Conservation (phyloP, 306 rosid genomes). For the Lablab purpureus region DNA sequence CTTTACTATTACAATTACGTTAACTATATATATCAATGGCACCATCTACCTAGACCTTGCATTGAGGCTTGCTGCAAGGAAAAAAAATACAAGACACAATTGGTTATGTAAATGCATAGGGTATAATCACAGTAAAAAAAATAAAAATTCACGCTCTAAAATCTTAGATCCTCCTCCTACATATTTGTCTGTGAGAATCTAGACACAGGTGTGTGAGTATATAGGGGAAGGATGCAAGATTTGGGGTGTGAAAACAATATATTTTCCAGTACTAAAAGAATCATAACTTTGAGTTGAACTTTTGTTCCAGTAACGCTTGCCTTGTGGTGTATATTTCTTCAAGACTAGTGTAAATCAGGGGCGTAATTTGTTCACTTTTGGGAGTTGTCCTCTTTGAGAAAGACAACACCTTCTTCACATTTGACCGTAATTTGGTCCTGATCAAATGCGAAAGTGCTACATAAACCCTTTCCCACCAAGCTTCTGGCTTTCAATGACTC, state of each 20-base stretch:
- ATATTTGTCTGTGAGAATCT: neutral
- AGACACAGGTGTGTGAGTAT: neutral
- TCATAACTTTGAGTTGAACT: neutral
- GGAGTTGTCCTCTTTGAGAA: conserved; percentile 34
- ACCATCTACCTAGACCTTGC: conserved; percentile 12
- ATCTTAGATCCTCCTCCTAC: conserved; percentile 5
- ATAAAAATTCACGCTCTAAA: neutral
- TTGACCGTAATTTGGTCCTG: conserved; percentile 35
- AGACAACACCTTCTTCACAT: conserved; percentile 42
- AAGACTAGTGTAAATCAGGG: neutral
- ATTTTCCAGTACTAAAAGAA: neutral
- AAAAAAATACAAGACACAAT: conserved; percentile 1
- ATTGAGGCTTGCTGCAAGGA: conserved; percentile 7
- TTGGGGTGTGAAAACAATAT: conserved; percentile 5
- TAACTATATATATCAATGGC: neutral
- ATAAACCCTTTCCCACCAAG: conserved; percentile 53
- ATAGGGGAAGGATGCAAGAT: conserved; percentile 6
- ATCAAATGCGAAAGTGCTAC: conserved; percentile 23
- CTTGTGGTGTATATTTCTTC: neutral
- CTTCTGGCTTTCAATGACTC: conserved; percentile 57
- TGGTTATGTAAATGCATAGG: neutral
- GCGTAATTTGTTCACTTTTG: neutral
- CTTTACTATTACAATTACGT: conserved; percentile 4
- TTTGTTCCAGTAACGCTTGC: neutral
- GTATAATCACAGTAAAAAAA: neutral